Conservation (phyloP, 129 eudicot genomes). For the Flaveria bidentis region DNA sequence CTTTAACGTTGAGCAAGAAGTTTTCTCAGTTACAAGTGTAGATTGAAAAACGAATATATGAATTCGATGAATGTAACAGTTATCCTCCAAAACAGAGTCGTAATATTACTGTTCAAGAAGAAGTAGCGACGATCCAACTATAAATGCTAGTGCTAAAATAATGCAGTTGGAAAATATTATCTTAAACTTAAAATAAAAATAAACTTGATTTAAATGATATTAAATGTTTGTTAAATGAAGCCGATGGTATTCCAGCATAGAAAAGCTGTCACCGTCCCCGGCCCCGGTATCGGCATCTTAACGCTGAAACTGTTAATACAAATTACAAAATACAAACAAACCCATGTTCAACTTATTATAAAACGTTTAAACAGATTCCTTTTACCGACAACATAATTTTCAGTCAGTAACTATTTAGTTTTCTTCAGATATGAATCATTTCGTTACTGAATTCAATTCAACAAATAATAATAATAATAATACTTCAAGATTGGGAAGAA, state of each 20-base stretch:
- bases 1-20: too few species aligned
- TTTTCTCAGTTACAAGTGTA: too few species aligned
- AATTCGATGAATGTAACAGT: too few species aligned
- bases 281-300: neutral
- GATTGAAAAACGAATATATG: too few species aligned
- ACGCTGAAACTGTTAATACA: neutral
- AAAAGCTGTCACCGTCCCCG: neutral
- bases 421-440: neutral
- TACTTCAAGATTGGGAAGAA: slow-evolving; percentile 2
- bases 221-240: slow-evolving; percentile 1
- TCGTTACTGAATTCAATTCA: neutral
- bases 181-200: neutral
- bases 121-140: too few species aligned
- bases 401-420: slow-evolving; percentile 20
- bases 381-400: slow-evolving; percentile 37
- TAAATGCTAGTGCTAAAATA: neutral
- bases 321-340: neutral
- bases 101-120: too few species aligned
- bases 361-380: slow-evolving; percentile 26
- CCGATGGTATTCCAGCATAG: neutral
- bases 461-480: neutral
- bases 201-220: neutral
- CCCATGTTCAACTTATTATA: slow-evolving; percentile 5
- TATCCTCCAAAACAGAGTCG: too few species aligned
- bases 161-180: neutral